Evolutionary conservation across 2,329 filamentous ascomycete species (phyloP).

Genomic region (Fusarium phyllophilum): DNA sequence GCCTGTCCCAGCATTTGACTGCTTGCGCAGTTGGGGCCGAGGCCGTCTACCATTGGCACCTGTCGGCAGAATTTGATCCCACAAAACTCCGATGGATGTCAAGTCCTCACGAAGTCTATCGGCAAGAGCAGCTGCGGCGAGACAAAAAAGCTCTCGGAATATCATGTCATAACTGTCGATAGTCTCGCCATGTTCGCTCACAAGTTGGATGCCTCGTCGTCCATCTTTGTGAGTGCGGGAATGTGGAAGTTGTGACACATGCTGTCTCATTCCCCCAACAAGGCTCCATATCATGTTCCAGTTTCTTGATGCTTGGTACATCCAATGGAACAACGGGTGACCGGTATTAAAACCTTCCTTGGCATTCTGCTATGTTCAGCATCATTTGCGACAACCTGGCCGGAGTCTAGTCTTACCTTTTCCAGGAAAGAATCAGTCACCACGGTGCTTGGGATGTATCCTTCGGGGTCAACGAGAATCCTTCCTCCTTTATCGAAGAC

Average conservation of each 20-base stretch:
- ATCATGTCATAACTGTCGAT: slow-evolving; percentile 78
- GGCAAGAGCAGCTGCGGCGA: slow-evolving; percentile 80
- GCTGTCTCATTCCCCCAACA: slow-evolving; percentile 76
- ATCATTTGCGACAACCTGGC: background rate
- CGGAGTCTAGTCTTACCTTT: slow-evolving; percentile 55
- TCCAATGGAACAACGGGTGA: slow-evolving; percentile 87
- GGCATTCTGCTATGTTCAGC: slow-evolving; percentile 50
- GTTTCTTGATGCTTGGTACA: slow-evolving; percentile 82
- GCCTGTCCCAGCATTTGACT: slow-evolving; percentile 16
- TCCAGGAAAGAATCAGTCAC: slow-evolving; percentile 83
- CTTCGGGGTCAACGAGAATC: slow-evolving; percentile 75
- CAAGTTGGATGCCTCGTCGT: slow-evolving; percentile 53
- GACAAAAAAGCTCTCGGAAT: slow-evolving; percentile 85
- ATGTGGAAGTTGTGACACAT: slow-evolving; percentile 65
- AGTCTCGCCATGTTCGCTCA: slow-evolving; percentile 64
- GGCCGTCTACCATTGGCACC: slow-evolving; percentile 53
- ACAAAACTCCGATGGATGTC: slow-evolving; percentile 73
- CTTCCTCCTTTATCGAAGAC: slow-evolving; percentile 74
- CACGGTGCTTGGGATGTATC: slow-evolving; percentile 75
- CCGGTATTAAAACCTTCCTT: slow-evolving; percentile 80
- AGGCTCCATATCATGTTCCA: slow-evolving; percentile 77
- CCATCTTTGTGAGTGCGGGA: slow-evolving; percentile 36
- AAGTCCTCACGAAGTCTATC: slow-evolving; percentile 71
- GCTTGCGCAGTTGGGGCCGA: slow-evolving; percentile 27
- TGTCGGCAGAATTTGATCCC: slow-evolving; percentile 79